Evolutionary conservation across 2,329 filamentous ascomycete species (phyloP).

Genomic region (Talaromyces amestolkiae): DNA sequence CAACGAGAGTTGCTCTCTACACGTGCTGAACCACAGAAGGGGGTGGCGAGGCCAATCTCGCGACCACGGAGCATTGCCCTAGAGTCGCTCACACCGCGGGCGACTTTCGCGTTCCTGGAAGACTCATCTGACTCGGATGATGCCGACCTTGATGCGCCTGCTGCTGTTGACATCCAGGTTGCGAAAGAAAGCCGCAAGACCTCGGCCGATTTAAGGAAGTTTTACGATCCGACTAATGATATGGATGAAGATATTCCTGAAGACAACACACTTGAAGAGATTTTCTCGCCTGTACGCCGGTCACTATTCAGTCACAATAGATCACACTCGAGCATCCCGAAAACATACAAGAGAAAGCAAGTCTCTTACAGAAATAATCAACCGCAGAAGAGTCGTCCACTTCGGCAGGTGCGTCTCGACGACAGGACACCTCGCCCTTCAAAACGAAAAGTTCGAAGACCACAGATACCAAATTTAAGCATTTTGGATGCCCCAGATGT

Average conservation of each 20-base stretch:
- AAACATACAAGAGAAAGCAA: constrained; percentile 1
- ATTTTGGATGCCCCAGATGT: constrained; percentile 53
- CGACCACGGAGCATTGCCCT: constrained; percentile 24
- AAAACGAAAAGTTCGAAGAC: constrained; percentile 26
- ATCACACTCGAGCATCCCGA: constrained; percentile 12
- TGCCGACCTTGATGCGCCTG: neutral
- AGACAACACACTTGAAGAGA: constrained; percentile 44
- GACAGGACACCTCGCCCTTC: constrained; percentile 30
- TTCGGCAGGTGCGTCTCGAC: constrained; percentile 38
- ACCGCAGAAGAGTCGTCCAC: constrained; percentile 24
- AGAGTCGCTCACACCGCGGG: constrained; percentile 20
- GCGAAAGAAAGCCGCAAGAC: constrained; percentile 18
- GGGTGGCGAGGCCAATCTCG: constrained; percentile 34
- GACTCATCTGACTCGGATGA: constrained; percentile 34
- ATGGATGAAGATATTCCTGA: constrained; percentile 38
- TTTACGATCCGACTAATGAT: constrained; percentile 25
- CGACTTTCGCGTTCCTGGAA: constrained; percentile 23
- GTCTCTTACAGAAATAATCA: neutral
- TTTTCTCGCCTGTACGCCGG: constrained; percentile 35
- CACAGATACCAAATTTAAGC: constrained; percentile 38
- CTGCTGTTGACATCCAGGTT: constrained; percentile 14
- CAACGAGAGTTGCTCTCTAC: constrained; percentile 24
- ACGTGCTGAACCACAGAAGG: constrained; percentile 31
- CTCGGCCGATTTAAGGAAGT: constrained; percentile 23
- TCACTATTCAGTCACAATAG: constrained; percentile 15